Base-by-base conservation (phyloP, 371 early-diverging fungal species). In the Smittium mucronatum region DNA sequence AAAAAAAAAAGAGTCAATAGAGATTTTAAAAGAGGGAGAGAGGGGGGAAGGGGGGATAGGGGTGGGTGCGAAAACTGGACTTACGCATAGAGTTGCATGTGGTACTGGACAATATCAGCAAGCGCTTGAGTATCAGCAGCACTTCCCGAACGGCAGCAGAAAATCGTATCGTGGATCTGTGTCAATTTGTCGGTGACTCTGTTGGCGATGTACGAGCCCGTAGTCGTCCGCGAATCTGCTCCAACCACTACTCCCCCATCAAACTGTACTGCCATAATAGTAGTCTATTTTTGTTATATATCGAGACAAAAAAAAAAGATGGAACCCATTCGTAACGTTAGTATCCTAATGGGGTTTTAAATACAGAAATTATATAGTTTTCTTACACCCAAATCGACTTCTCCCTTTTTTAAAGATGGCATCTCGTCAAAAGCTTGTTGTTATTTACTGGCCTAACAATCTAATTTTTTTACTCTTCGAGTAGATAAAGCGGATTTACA, bases 51-150 rank as follows among this genome's bases (percentile, higher is more conserved):
- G 5, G 28, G 36, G 16, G n/a, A n/a, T n/a, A n/a, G n/a, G n/a
- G n/a, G n/a, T n/a, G n/a, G n/a, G n/a, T n/a, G n/a, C n/a, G n/a
- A n/a, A n/a, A n/a, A n/a, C n/a, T n/a, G n/a, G n/a, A n/a, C n/a
- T 76, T 87, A 92, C 93, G 83, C 81, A 78, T 90, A 95, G 82
- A 95, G 82, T 79, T 94, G 91, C 69, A 96, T 82, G 70, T 95
- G 88, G 78, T 93, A 93, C 71, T 89, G 89, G 17, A 98, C 92
- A 77, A 96, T 92, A 73, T 97, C 95, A 28, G 97, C 93, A 2
- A 99, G 85, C 33, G 94, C 97, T 83, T 99, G 99, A 36, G 99
- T 99, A 82, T 99, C 99, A 58, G 99, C 99, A 64, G 99, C 97
- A 70, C 89, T 89, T 68, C 99, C 99, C 17, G 93, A 93, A 75